Percentiles rank a stretch among this genome's conserved stretches.
Evolutionary conservation across 2,329 filamentous ascomycete genomes (phyloP).

Genomic region (Sclerotinia borealis): DNA sequence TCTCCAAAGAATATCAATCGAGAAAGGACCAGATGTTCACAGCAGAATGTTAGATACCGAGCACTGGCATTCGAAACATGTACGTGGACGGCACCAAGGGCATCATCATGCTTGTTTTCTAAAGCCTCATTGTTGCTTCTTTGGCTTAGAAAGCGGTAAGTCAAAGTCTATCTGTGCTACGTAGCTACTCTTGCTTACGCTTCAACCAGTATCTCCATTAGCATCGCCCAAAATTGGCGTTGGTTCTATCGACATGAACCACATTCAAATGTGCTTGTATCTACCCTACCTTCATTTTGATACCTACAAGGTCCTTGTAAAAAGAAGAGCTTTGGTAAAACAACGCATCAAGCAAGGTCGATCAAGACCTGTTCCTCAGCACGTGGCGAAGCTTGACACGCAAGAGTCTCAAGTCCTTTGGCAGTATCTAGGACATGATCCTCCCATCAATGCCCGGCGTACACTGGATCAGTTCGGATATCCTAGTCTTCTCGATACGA

Average conservation of each 20-base stretch:
- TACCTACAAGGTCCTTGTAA: not conserved
- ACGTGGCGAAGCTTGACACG: conserved; percentile 10
- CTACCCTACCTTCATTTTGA: not conserved
- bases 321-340: not conserved
- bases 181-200: not conserved
- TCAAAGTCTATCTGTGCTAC: not conserved
- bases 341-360: not conserved
- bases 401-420: conserved; percentile 13
- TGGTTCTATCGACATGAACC: not conserved
- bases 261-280: not conserved
- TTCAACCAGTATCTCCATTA: not conserved
- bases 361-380: conserved; percentile 11
- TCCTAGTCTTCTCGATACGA: conserved; percentile 14
- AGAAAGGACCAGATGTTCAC: conserved; percentile 9
- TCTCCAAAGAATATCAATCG: conserved; percentile 6
- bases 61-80: conserved; percentile 15
- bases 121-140: conserved; percentile 11
- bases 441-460: conserved; percentile 13
- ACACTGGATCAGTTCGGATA: conserved; percentile 16
- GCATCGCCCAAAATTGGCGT: not conserved
- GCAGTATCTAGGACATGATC: conserved; percentile 17
- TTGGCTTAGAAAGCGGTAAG: conserved; percentile 1
- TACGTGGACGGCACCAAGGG: conserved; percentile 11
- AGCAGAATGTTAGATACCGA: conserved; percentile 5
- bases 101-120: conserved; percentile 15